A percentile compares a stretch with the other conserved stretches of the same genome.
Conservation (phyloP, 345 rosid species). For the Euphorbia peplus region DNA sequence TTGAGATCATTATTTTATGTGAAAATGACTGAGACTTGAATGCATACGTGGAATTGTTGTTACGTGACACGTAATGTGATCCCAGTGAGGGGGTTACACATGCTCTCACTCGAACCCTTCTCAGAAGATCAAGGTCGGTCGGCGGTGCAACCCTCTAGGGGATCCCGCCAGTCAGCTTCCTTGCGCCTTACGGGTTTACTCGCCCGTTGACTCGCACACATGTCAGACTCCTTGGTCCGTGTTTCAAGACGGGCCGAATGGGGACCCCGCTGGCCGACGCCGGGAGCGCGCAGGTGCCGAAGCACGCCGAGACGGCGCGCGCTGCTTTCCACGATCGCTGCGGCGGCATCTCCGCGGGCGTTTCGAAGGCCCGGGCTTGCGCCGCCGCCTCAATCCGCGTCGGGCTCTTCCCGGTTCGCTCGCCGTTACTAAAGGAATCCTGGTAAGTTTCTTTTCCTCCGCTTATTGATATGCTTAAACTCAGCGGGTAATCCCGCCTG, state of each 20-base stretch:
- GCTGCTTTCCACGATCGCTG: background rate
- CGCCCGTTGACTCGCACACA: background rate
- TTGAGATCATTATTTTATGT: too few relatives aligned
- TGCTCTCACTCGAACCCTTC: conserved; percentile 1
- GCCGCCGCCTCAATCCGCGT: background rate
- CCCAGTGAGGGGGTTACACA: too few relatives aligned
- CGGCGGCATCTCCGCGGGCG: background rate
- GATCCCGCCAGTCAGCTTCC: background rate
- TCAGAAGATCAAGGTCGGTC: conserved; percentile 1
- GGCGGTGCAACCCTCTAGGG: background rate
- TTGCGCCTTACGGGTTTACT: background rate
- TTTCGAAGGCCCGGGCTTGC: background rate
- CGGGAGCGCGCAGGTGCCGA: background rate
- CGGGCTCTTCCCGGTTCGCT: too few relatives aligned
- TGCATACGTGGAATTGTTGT: too few relatives aligned
- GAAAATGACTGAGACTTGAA: too few relatives aligned
- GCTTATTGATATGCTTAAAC: too few relatives aligned
- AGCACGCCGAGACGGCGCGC: background rate
- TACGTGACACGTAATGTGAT: too few relatives aligned
- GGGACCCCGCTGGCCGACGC: background rate
- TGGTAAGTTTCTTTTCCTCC: too few relatives aligned
- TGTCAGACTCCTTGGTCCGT: background rate
- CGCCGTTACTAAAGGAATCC: too few relatives aligned
- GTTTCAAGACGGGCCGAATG: background rate
- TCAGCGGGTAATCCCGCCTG: too few relatives aligned